Conservation (phyloP, 345 rosid genomes). For the Citrus hindsii region DNA sequence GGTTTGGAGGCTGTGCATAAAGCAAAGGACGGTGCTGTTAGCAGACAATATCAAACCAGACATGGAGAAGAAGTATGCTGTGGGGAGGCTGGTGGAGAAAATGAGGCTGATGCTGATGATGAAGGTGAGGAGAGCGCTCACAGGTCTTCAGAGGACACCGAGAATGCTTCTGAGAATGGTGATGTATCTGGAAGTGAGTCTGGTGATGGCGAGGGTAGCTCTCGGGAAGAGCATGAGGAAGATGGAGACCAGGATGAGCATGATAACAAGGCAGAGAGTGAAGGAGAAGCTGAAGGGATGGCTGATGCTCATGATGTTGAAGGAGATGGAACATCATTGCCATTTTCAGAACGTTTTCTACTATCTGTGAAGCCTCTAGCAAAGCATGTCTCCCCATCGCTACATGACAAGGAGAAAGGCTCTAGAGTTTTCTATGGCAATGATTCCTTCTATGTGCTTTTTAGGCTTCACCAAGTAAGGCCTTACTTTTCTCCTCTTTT, state of each 20-base stretch:
- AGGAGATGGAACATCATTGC: conserved; percentile 59
- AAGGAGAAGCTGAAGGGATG: conserved; percentile 92
- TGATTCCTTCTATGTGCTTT: conserved; percentile 87
- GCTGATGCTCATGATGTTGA: conserved; percentile 73
- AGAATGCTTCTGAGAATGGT: conserved; percentile 85
- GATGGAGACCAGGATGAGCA: conserved; percentile 62
- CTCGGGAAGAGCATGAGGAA: conserved; percentile 79
- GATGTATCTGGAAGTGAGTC: conserved; percentile 90
- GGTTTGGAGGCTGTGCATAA: conserved; percentile 51
- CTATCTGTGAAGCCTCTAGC: conserved; percentile 77
- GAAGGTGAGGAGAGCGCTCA: conserved; percentile 87
- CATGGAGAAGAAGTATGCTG: conserved; percentile 46
- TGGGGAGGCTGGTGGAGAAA: conserved; percentile 63
- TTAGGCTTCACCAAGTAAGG: conserved; percentile 96
- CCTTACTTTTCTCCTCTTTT: neutral
- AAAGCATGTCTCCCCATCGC: conserved; percentile 59
- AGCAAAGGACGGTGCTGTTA: conserved; percentile 47
- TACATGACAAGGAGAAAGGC: conserved; percentile 44
- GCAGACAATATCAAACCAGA: conserved; percentile 40
- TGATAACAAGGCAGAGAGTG: conserved; percentile 81
- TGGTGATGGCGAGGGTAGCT: conserved; percentile 78
- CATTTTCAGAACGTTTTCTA: conserved; percentile 69
- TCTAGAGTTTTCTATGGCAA: conserved; percentile 86
- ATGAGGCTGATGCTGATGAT: conserved; percentile 74
- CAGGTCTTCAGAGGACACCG: conserved; percentile 83